Base-by-base conservation (phyloP, 2,329 filamentous ascomycete species). In the Diaporthe longicolla region DNA sequence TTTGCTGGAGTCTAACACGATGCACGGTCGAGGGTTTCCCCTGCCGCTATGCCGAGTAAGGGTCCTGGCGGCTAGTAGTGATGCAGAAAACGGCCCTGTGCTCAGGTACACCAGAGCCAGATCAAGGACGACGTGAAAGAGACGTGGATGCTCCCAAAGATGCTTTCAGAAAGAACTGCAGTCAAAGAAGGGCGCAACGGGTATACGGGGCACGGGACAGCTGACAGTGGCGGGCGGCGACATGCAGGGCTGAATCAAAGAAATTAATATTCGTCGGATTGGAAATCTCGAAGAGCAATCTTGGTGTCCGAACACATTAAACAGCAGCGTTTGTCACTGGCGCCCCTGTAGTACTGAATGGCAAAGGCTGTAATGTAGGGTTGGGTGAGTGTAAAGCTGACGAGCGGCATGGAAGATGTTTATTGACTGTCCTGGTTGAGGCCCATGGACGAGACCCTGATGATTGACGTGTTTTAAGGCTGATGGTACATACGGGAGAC, bases 1-100 rank as follows among this genome's bases (percentile, higher is more conserved):
- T 68, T 17, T 54, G 32, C 63, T 40, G 32, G n/a, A 68, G 63
- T 68, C 45, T 68, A 66, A 52, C 58, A 63, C n/a, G 58, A 58
- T 32, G 29, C 17, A 58, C 55, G 55, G 29, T n/a, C 15, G 59
- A 54, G 48, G 63, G 45, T 68, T 40, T 26, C 63, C 63, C 63
- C 48, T 37, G 63, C 32, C 63, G 48, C 63, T 54, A 68, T 68
- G 48, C 63, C 63, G 29, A 54, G 32, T 54, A 54, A 54, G 63
- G 63, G 32, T 54, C 50, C 29, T 68, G 63, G 63, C 26, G 48
- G 63, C 45, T 54, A 40, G 48, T 19, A 54, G 45, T 40, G 48
- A 21, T 26, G 45, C 29, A 40, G 58, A 26, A 11, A 32, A 54
- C 48, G 21, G 29, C 45, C 57, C 29, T 61, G 70, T 52, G 52